Evolutionary conservation across 176 grass and related monocot species (phyloP).

Genomic region (Carex parvula): DNA sequence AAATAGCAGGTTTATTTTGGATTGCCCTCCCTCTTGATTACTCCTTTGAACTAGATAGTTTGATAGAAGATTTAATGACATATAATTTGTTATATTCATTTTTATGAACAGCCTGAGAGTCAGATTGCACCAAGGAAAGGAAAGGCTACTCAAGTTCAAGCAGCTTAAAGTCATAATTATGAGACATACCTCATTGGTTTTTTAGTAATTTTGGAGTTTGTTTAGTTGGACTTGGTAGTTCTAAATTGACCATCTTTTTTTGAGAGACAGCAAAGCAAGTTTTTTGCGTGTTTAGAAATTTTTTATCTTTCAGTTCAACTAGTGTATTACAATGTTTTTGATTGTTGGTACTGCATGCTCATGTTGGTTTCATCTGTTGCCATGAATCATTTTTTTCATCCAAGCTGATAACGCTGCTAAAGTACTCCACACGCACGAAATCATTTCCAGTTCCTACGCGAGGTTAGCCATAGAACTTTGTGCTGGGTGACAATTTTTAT

Average conservation of each 20-base stretch:
- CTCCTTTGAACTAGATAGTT: not conserved
- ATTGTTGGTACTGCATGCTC: not conserved
- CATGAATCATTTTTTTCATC: not conserved
- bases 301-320: not conserved
- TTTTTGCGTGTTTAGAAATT: not conserved
- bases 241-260: not conserved
- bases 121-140: conserved; percentile 48
- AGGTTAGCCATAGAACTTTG: too few relatives aligned
- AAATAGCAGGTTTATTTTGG: not conserved
- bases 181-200: not conserved
- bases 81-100: not conserved
- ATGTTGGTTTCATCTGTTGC: not conserved
- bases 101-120: conserved; percentile 41
- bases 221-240: conserved; percentile 4
- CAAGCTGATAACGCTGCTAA: not conserved
- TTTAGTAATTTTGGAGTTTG: conserved; percentile 10
- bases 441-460: too few relatives aligned
- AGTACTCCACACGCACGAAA: not conserved
- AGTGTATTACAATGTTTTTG: not conserved
- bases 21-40: not conserved
- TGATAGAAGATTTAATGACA: not conserved
- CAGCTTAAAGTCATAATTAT: not conserved
- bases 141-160: conserved; percentile 30
- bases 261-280: not conserved
- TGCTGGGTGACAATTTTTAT: too few relatives aligned